Conservation (phyloP, 371 early-diverging fungal genomes). For the Rhizopus sp. region DNA sequence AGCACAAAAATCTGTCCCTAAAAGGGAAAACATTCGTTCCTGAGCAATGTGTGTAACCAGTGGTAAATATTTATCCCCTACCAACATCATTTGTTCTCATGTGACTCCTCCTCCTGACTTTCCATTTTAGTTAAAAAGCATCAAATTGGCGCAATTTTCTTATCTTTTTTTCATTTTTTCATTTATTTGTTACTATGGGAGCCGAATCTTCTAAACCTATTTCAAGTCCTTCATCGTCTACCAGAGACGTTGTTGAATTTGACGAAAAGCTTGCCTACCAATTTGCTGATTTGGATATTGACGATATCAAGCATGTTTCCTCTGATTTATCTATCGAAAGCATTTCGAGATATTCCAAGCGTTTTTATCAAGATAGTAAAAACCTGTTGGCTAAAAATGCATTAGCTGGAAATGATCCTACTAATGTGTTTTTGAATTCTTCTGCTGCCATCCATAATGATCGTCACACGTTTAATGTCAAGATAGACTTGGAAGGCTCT, state of each 20-base stretch:
- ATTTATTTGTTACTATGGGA: background rate
- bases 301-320: background rate
- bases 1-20: too few relatives aligned
- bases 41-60: too few relatives aligned
- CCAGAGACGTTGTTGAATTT: background rate
- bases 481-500: constrained; percentile 59
- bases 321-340: background rate
- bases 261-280: background rate
- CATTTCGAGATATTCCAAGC: constrained; percentile 32
- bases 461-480: constrained; percentile 61
- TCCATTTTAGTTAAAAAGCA: background rate
- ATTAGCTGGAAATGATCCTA: constrained; percentile 57
- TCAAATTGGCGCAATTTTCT: background rate
- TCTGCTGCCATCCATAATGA: constrained; percentile 37
- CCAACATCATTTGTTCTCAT: too few relatives aligned
- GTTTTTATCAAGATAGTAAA: constrained; percentile 65
- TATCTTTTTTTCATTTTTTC: background rate
- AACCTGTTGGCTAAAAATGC: constrained; percentile 71
- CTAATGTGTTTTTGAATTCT: constrained; percentile 62
- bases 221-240: background rate
- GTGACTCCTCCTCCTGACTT: constrained; percentile 1
- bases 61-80: too few relatives aligned
- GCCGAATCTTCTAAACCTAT: constrained; percentile 1
- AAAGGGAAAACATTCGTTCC: too few relatives aligned
- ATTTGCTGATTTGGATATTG: background rate